phyloP scores from a whole-genome alignment of 2,329 filamentous ascomycete species.

The Penicillium griseofulvum region DNA sequence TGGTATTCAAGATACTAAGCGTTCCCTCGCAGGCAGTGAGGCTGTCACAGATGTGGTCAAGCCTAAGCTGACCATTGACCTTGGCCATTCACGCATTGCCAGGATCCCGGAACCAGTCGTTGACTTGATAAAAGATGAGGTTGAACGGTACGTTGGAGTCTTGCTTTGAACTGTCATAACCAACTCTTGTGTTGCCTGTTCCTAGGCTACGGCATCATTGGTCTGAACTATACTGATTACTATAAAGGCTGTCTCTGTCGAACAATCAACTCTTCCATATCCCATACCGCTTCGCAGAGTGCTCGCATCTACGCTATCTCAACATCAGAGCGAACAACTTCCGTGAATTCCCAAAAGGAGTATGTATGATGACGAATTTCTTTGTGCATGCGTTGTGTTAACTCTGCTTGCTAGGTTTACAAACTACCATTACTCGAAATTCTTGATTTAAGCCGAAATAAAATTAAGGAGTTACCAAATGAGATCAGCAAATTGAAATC shows the following conservation, averaged over 20 bases:
- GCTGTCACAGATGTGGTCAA: constrained; percentile 47
- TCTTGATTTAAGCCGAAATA: constrained; percentile 86
- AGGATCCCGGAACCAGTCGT: constrained; percentile 51
- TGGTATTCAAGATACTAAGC: constrained; percentile 48
- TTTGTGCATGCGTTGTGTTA: constrained; percentile 8
- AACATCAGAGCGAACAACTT: constrained; percentile 52
- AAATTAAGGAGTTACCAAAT: constrained; percentile 71
- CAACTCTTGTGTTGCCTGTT: background rate
- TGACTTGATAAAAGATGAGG: constrained; percentile 53
- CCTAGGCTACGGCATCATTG: background rate
- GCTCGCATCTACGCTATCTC: constrained; percentile 49
- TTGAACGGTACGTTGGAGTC: constrained; percentile 45
- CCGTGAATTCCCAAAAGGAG: constrained; percentile 62
- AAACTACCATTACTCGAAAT: constrained; percentile 85
- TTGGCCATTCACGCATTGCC: constrained; percentile 50
- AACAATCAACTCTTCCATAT: constrained; percentile 53
- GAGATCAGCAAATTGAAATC: constrained; percentile 79
- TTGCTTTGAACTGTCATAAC: background rate
- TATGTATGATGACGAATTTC: constrained; percentile 41
- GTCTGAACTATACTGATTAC: constrained; percentile 13
- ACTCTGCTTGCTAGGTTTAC: constrained; percentile 63
- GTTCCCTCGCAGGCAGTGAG: constrained; percentile 47
- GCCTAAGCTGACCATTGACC: constrained; percentile 51
- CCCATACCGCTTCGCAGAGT: constrained; percentile 49
- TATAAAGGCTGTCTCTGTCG: constrained; percentile 47